These are phyloP conservation scores for Dichotomopilus funicola DNA, from an alignment of 2,329 filamentous ascomycete genomes.

Conservation along the genomic window DNA sequence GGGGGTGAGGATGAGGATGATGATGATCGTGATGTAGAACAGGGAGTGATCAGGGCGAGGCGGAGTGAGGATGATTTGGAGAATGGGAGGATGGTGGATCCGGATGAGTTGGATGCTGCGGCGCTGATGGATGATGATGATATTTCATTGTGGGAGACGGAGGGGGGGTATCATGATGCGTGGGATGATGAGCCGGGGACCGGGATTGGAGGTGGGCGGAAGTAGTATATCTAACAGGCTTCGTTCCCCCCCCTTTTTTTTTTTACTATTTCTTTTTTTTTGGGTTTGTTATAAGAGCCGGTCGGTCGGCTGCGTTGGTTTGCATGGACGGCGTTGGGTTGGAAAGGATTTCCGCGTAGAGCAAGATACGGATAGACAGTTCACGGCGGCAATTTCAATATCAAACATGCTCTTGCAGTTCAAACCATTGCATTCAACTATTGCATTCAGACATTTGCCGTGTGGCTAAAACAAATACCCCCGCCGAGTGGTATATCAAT, in stretches of 20 bases:
- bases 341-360: not conserved
- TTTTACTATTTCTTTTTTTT: no score
- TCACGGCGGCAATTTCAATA: not conserved
- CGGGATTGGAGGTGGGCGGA: not conserved
- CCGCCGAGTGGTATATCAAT: not conserved
- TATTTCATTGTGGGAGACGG: conserved; percentile 50
- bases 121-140: conserved; percentile 54
- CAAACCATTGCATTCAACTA: not conserved
- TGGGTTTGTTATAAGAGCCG: no score
- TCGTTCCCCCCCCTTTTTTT: no score
- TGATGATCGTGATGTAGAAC: conserved; percentile 12
- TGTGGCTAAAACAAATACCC: not conserved
- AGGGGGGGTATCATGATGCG: conserved; percentile 27
- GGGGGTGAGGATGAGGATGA: conserved; percentile 12
- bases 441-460: no score
- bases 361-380: not conserved
- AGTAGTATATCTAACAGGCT: no score
- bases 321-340: conserved; percentile 7
- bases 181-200: conserved; percentile 29
- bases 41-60: conserved; percentile 30
- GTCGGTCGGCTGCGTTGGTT: no score
- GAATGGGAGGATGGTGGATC: conserved; percentile 25
- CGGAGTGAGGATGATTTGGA: conserved; percentile 35
- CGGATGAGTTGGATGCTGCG: conserved; percentile 35
- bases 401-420: not conserved